phyloP scores from a whole-genome alignment of 2,329 filamentous ascomycete genomes.

The Alternaria arborescens region DNA sequence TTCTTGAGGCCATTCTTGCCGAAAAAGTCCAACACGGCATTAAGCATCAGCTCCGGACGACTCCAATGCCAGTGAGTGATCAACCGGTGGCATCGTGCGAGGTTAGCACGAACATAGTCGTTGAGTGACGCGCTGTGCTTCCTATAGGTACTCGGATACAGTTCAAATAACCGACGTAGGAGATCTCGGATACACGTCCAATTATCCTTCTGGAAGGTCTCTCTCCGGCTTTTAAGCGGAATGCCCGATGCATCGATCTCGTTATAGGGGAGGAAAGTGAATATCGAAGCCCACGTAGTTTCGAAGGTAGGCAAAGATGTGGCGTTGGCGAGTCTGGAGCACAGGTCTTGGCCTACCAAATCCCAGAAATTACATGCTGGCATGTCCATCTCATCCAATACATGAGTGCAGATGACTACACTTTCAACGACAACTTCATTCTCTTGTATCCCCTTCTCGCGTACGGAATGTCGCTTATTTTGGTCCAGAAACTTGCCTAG shows the following conservation, averaged over 20 bases:
- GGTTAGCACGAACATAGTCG: conserved; percentile 61
- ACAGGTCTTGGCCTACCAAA: conserved; percentile 51
- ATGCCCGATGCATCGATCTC: conserved; percentile 63
- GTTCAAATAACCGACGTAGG: conserved; percentile 57
- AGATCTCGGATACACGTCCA: conserved; percentile 61
- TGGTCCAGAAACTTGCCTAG: conserved; percentile 57
- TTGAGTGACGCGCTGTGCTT: conserved; percentile 58
- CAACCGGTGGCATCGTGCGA: conserved; percentile 63
- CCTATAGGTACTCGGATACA: conserved; percentile 56
- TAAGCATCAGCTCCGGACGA: conserved; percentile 63
- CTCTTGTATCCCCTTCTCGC: conserved; percentile 60
- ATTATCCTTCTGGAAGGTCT: conserved; percentile 54
- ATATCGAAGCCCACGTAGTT: conserved; percentile 55
- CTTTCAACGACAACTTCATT: conserved; percentile 56
- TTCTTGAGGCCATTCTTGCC: conserved; percentile 62
- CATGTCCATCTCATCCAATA: conserved; percentile 45
- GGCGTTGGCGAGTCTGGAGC: conserved; percentile 23
- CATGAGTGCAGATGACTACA: conserved; percentile 58
- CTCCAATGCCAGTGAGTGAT: conserved; percentile 66
- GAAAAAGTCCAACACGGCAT: conserved; percentile 67
- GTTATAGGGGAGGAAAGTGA: conserved; percentile 62
- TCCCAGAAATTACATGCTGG: conserved; percentile 55
- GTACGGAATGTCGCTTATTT: conserved; percentile 51
- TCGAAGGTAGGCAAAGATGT: conserved; percentile 47
- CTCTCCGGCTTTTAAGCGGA: conserved; percentile 52